phyloP scores from a whole-genome alignment of 306 rosid species.

The Cucurbita moschata region DNA sequence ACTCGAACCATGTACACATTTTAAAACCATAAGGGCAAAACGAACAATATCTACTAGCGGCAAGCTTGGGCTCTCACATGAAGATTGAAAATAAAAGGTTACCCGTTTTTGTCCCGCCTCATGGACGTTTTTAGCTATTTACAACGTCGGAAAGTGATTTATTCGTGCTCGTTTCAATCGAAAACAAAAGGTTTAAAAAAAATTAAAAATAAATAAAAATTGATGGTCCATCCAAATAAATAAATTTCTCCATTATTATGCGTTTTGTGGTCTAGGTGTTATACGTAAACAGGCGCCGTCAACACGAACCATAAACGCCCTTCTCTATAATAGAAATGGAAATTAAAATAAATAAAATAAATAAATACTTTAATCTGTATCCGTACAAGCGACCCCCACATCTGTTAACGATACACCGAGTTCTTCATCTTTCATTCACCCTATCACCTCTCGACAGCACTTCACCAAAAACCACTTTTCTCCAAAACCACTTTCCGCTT shows the following conservation, averaged over 20 bases:
- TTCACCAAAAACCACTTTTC: conserved; percentile 17
- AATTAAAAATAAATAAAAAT: too few relatives aligned
- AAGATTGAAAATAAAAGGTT: too few relatives aligned
- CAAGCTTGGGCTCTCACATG: too few relatives aligned
- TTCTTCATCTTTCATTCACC: not conserved
- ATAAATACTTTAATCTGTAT: not conserved
- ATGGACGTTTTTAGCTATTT: too few relatives aligned
- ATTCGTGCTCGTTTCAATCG: too few relatives aligned
- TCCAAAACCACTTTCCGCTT: conserved; percentile 7
- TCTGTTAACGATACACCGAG: conserved; percentile 3
- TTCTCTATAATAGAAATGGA: not conserved
- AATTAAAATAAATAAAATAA: not conserved
- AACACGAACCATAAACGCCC: not conserved
- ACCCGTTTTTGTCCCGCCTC: too few relatives aligned
- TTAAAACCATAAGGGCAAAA: too few relatives aligned
- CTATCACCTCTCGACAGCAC: conserved; percentile 48
- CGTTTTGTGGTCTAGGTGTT: not conserved
- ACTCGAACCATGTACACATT: too few relatives aligned
- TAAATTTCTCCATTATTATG: not conserved
- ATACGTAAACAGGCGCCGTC: not conserved
- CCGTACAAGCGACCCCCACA: conserved; percentile 2
- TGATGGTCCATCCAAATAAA: not conserved
- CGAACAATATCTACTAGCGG: too few relatives aligned
- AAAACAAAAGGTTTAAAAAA: too few relatives aligned
- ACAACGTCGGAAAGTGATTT: too few relatives aligned